These are phyloP conservation scores for Mycena amicta DNA, from an alignment of 768 basidiomycete species.

Conservation along the genomic window DNA sequence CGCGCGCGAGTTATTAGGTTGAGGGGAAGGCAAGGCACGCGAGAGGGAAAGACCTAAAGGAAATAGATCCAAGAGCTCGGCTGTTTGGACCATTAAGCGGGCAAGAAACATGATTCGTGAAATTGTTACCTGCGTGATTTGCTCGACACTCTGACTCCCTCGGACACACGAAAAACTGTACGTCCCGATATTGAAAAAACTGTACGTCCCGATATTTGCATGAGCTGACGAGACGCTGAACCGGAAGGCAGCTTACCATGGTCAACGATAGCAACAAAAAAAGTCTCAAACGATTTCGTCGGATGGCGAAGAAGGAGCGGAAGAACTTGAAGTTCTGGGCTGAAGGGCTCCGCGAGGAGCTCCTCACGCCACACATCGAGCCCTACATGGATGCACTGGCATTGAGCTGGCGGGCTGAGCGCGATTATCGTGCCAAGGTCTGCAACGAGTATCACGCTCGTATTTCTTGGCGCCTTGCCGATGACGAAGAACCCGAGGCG, in stretches of 20 bases:
- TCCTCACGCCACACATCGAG: slow-evolving; percentile 1
- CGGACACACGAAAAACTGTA: too few relatives aligned
- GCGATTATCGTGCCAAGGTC: not conserved
- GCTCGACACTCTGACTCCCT: too few relatives aligned
- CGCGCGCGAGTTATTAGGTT: too few relatives aligned
- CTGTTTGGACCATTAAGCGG: too few relatives aligned
- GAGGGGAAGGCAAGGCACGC: too few relatives aligned
- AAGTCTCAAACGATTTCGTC: not conserved
- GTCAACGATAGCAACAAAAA: not conserved
- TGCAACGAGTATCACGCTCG: slow-evolving; percentile 5
- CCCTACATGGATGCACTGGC: not conserved
- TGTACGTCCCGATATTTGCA: too few relatives aligned
- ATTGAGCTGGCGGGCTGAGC: not conserved
- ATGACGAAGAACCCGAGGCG: slow-evolving; percentile 4
- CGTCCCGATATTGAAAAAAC: too few relatives aligned
- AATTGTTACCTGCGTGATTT: too few relatives aligned
- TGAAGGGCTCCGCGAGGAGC: not conserved
- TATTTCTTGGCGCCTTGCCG: not conserved
- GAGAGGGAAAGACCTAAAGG: too few relatives aligned
- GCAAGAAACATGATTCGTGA: too few relatives aligned
- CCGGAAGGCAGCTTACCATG: not conserved
- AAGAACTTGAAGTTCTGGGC: slow-evolving; percentile 4
- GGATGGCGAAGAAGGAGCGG: slow-evolving; percentile 3
- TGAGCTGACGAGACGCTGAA: too few relatives aligned
- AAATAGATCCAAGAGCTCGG: too few relatives aligned